These are phyloP conservation scores for Clitopilus passeckerianus DNA, from an alignment of 768 basidiomycete species.

Conservation along the genomic window DNA sequence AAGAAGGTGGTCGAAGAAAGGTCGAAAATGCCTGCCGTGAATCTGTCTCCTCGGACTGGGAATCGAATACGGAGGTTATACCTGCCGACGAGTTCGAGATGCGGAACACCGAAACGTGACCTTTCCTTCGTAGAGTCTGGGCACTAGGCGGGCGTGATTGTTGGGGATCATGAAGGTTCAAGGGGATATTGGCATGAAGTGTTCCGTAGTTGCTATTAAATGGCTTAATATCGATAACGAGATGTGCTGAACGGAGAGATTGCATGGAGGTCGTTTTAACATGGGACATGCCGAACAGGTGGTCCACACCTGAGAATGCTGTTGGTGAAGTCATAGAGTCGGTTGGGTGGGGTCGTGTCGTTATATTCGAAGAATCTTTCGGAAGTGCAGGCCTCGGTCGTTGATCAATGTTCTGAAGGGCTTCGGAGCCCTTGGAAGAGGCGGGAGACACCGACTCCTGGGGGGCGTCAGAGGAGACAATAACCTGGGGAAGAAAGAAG, in stretches of 20 bases:
- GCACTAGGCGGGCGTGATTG: neutral
- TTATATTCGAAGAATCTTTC: neutral
- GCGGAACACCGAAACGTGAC: neutral
- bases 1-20: neutral
- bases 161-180: neutral
- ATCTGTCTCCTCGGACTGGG: conserved; percentile 10
- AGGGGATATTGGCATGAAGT: neutral
- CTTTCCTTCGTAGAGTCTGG: neutral
- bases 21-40: neutral
- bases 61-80: neutral
- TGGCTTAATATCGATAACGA: neutral
- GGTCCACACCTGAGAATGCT: neutral
- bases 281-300: neutral
- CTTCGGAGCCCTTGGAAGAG: neutral
- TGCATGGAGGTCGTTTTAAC: neutral
- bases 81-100: neutral
- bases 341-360: neutral
- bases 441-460: neutral
- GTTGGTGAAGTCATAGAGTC: neutral
- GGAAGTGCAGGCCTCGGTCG: neutral
- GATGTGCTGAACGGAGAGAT: neutral
- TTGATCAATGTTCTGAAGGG: neutral
- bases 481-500: neutral
- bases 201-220: neutral
- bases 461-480: neutral